Conservation (phyloP, 2,329 filamentous ascomycete species). For the Calonectria naviculata region DNA sequence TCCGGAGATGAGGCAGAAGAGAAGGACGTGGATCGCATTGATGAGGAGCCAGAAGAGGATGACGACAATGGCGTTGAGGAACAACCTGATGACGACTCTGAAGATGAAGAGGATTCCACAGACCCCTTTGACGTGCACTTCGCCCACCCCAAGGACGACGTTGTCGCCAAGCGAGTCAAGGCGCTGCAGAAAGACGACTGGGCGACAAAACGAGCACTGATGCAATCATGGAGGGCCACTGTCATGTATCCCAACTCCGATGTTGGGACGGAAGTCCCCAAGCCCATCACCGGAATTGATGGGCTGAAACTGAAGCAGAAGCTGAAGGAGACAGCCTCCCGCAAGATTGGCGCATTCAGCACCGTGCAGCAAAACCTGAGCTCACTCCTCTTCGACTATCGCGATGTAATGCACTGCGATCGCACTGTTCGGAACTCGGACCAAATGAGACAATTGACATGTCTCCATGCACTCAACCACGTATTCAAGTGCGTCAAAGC, state of each 20-base stretch:
- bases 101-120: slow-evolving; percentile 62
- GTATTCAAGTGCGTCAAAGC: slow-evolving; percentile 76
- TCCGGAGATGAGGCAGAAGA: slow-evolving; percentile 22
- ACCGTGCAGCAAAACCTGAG: slow-evolving; percentile 73
- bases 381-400: slow-evolving; percentile 82
- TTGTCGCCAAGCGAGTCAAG: slow-evolving; percentile 65
- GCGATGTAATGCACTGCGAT: slow-evolving; percentile 81
- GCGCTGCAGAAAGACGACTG: slow-evolving; percentile 63
- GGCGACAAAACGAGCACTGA: slow-evolving; percentile 57
- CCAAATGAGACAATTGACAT: slow-evolving; percentile 76
- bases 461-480: slow-evolving; percentile 90
- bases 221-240: slow-evolving; percentile 61
- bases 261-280: slow-evolving; percentile 43
- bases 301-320: slow-evolving; percentile 77
- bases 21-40: slow-evolving; percentile 52
- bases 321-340: slow-evolving; percentile 65
- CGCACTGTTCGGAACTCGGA: slow-evolving; percentile 76
- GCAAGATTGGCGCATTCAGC: slow-evolving; percentile 68
- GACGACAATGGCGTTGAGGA: slow-evolving; percentile 44
- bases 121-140: slow-evolving; percentile 90
- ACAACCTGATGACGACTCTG: slow-evolving; percentile 51
- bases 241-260: slow-evolving; percentile 58
- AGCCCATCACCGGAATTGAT: slow-evolving; percentile 50
- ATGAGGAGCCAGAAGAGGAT: slow-evolving; percentile 58
- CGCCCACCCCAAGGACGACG: slow-evolving; percentile 71